Percentiles rank a stretch among this genome's conserved stretches.
These are phyloP conservation scores for Pseudogymnoascus sp. DNA, from an alignment of 2,329 filamentous ascomycete genomes.

Conservation along the genomic window DNA sequence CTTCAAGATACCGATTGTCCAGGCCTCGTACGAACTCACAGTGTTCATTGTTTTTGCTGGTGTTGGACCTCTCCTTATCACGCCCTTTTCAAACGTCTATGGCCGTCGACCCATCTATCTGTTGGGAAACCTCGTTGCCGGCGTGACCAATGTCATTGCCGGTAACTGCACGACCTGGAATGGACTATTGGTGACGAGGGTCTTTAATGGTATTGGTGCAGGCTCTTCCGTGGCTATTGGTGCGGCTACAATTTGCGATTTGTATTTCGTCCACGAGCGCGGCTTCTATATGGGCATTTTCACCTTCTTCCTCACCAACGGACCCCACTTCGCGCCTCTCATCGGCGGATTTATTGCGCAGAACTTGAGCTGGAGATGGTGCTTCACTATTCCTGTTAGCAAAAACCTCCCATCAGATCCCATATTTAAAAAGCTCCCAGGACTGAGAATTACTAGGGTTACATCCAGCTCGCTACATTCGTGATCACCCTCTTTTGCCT, in stretches of 20 bases:
- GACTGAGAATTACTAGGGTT: slow-evolving; percentile 26
- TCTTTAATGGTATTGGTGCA: slow-evolving; percentile 24
- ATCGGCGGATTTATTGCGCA: slow-evolving; percentile 27
- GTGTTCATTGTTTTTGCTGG: too few relatives aligned
- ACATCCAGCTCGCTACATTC: slow-evolving; percentile 21
- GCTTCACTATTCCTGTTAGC: background rate
- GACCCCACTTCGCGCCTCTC: slow-evolving; percentile 25
- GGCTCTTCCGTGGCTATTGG: slow-evolving; percentile 28
- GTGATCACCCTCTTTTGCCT: slow-evolving; percentile 25
- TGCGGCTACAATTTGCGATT: slow-evolving; percentile 25
- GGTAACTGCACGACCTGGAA: slow-evolving; percentile 20
- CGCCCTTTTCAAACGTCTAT: slow-evolving; percentile 24
- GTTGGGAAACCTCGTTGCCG: slow-evolving; percentile 23
- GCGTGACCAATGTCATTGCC: slow-evolving; percentile 24
- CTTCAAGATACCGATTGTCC: too few relatives aligned
- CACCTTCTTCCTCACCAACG: slow-evolving; percentile 26
- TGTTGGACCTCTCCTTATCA: slow-evolving; percentile 17
- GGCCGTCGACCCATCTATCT: slow-evolving; percentile 27
- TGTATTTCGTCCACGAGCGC: slow-evolving; percentile 27
- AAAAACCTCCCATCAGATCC: slow-evolving; percentile 18
- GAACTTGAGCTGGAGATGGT: slow-evolving; percentile 23
- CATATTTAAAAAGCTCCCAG: slow-evolving; percentile 21
- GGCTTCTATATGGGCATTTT: slow-evolving; percentile 19
- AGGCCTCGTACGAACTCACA: too few relatives aligned
- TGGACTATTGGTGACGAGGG: slow-evolving; percentile 23